These are phyloP conservation scores for Termitomyces sp. DNA, from an alignment of 768 basidiomycete species.

Conservation along the genomic window DNA sequence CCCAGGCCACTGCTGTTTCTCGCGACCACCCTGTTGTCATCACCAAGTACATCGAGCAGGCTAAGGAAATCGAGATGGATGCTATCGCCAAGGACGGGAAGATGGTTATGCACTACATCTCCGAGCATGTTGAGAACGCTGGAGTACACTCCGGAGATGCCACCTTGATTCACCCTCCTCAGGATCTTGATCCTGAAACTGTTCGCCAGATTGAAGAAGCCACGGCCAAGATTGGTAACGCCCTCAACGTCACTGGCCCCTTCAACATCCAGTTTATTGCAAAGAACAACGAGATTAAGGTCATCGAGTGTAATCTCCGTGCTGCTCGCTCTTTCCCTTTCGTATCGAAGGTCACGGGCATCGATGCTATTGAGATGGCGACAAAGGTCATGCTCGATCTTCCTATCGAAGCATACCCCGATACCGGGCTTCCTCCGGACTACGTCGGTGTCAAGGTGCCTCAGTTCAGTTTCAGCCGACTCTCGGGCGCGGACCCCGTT, in stretches of 20 bases:
- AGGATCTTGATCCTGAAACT: constrained; percentile 95
- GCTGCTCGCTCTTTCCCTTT: constrained; percentile 98
- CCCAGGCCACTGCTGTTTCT: constrained; percentile 94
- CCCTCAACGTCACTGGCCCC: constrained; percentile 95
- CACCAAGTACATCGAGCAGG: constrained; percentile 98
- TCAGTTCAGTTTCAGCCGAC: constrained; percentile 97
- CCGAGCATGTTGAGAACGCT: constrained; percentile 98
- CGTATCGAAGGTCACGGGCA: constrained; percentile 96
- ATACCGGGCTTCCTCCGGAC: constrained; percentile 78
- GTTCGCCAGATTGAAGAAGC: constrained; percentile 96
- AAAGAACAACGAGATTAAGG: constrained; percentile 99
- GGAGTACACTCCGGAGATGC: constrained; percentile 99
- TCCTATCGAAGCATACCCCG: constrained; percentile 88
- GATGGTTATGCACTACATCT: constrained; percentile 99
- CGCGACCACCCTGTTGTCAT: constrained; percentile 97
- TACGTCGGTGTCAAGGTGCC: constrained; percentile 99
- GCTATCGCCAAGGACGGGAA: constrained; percentile 96
- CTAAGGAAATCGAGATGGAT: constrained; percentile 99
- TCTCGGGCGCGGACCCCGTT: constrained; percentile 96
- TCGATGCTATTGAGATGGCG: constrained; percentile 98
- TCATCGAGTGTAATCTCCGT: constrained; percentile 98
- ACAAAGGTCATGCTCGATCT: constrained; percentile 97
- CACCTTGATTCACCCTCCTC: constrained; percentile 95
- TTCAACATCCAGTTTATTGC: constrained; percentile 99
- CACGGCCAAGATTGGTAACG: constrained; percentile 95